phyloP scores from a whole-genome alignment of 2,329 filamentous ascomycete species.

The Beauveria rudraprayagi region DNA sequence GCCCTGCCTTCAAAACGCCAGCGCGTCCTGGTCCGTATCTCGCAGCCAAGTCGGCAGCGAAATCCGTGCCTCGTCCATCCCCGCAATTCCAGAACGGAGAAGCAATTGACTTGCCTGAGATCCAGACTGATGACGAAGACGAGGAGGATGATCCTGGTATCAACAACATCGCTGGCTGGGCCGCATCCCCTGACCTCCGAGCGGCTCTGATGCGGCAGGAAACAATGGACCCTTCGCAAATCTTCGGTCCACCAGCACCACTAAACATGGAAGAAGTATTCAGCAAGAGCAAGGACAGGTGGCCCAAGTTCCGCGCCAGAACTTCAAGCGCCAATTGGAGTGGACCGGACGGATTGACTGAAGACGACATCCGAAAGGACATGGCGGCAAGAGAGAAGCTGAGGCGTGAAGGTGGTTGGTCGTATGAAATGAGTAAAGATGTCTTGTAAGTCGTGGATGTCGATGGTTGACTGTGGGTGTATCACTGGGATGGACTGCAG shows the following conservation, averaged over 20 bases:
- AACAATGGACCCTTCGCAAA: slow-evolving; percentile 69
- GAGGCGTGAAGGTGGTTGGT: slow-evolving; percentile 78
- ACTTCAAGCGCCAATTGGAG: slow-evolving; percentile 96
- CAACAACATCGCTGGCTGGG: slow-evolving; percentile 65
- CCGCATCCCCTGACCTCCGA: slow-evolving; percentile 75
- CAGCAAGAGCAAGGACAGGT: slow-evolving; percentile 74
- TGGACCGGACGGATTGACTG: slow-evolving; percentile 70
- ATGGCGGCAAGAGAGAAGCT: slow-evolving; percentile 71
- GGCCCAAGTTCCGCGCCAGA: slow-evolving; percentile 80
- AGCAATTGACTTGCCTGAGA: slow-evolving; percentile 85
- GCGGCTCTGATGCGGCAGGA: slow-evolving; percentile 74
- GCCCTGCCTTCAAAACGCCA: slow-evolving; percentile 60
- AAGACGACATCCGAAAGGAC: slow-evolving; percentile 79
- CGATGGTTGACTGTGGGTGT: neutral
- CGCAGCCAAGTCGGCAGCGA: slow-evolving; percentile 47
- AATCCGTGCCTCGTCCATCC: slow-evolving; percentile 59
- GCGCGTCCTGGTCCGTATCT: slow-evolving; percentile 41
- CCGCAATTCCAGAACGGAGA: slow-evolving; percentile 86
- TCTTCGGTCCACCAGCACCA: slow-evolving; percentile 83
- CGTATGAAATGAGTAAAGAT: slow-evolving; percentile 51
- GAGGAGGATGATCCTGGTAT: slow-evolving; percentile 59
- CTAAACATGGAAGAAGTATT: slow-evolving; percentile 97
- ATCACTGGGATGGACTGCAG: neutral
- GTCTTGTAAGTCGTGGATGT: slow-evolving; percentile 26
- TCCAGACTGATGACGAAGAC: slow-evolving; percentile 89